A percentile compares a stretch with the other conserved stretches of the same genome.
phyloP scores from a whole-genome alignment of 1,284 basidiomycete species.

The Rhizoctonia solani region DNA sequence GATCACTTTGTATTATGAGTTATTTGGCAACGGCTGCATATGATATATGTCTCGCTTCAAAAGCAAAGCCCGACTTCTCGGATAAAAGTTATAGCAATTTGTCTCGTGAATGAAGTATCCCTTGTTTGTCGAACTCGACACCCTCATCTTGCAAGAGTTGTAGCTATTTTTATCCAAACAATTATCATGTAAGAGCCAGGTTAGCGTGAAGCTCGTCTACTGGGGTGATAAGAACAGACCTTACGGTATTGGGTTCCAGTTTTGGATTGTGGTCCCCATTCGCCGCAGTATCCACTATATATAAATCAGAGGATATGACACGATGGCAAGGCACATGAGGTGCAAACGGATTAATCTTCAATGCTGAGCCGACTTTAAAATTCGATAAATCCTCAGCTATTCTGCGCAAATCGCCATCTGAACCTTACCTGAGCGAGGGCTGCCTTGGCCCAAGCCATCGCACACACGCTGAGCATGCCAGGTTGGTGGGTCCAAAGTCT shows the following conservation, averaged over 20 bases:
- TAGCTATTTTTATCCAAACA: too few relatives aligned
- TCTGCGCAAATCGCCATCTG: not conserved
- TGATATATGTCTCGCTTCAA: too few relatives aligned
- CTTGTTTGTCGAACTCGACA: constrained; percentile 52
- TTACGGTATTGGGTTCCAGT: constrained; percentile 42
- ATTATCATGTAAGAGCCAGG: too few relatives aligned
- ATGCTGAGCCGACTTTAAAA: constrained; percentile 58
- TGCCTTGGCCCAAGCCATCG: constrained; percentile 54
- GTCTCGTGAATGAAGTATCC: constrained; percentile 46
- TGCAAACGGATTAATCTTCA: constrained; percentile 65
- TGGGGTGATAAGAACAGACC: not conserved
- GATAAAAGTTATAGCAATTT: too few relatives aligned
- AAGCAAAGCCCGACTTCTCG: too few relatives aligned
- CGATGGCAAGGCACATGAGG: constrained; percentile 69
- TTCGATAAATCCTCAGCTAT: constrained; percentile 10
- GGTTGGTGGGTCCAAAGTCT: not conserved
- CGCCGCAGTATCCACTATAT: constrained; percentile 62
- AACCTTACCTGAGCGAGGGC: constrained; percentile 59
- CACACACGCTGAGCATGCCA: constrained; percentile 52
- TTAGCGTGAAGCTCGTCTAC: too few relatives aligned
- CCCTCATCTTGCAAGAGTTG: constrained; percentile 56
- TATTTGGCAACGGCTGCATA: too few relatives aligned
- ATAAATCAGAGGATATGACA: constrained; percentile 61
- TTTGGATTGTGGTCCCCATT: constrained; percentile 56
- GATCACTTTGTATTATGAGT: too few relatives aligned